phyloP scores from a whole-genome alignment of 768 basidiomycete genomes.

The Neoboletus magnificus region DNA sequence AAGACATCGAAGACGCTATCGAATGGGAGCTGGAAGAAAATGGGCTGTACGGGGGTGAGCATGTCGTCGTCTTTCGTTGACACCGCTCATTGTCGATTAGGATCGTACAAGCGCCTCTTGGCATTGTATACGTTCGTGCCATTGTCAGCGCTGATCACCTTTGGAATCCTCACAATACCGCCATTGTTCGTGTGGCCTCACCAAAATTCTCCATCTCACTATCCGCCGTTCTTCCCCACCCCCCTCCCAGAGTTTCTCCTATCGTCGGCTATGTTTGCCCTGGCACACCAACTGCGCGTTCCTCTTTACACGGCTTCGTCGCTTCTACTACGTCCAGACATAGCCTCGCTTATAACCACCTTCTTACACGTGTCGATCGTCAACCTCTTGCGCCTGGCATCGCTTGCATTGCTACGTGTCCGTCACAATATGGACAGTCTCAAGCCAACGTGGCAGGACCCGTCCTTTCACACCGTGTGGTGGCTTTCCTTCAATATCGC shows the following conservation, averaged over 20 bases:
- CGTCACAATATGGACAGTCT: conserved; percentile 40
- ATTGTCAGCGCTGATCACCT: conserved; percentile 46
- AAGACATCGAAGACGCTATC: conserved; percentile 41
- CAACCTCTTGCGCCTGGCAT: conserved; percentile 51
- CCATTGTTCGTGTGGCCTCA: conserved; percentile 49
- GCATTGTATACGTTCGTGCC: conserved; percentile 62
- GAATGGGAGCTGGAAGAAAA: conserved; percentile 46
- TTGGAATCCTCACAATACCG: conserved; percentile 47
- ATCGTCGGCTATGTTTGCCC: conserved; percentile 52
- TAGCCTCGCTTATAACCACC: conserved; percentile 37
- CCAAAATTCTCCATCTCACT: conserved; percentile 35
- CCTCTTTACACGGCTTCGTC: conserved; percentile 35
- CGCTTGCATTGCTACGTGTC: conserved; percentile 52
- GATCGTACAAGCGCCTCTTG: conserved; percentile 57
- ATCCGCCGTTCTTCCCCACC: conserved; percentile 50
- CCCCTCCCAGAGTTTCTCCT: conserved; percentile 65
- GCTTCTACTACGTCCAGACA: conserved; percentile 22
- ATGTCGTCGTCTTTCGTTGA: not conserved
- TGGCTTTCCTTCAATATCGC: conserved; percentile 70
- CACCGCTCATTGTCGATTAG: conserved; percentile 32
- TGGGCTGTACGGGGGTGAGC: conserved; percentile 49
- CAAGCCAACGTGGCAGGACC: conserved; percentile 51
- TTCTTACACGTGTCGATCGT: conserved; percentile 49
- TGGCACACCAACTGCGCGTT: conserved; percentile 32
- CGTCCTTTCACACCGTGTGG: conserved; percentile 67